phyloP scores from a whole-genome alignment of 2,329 filamentous ascomycete species.

The Chaetomiaceae sp. region DNA sequence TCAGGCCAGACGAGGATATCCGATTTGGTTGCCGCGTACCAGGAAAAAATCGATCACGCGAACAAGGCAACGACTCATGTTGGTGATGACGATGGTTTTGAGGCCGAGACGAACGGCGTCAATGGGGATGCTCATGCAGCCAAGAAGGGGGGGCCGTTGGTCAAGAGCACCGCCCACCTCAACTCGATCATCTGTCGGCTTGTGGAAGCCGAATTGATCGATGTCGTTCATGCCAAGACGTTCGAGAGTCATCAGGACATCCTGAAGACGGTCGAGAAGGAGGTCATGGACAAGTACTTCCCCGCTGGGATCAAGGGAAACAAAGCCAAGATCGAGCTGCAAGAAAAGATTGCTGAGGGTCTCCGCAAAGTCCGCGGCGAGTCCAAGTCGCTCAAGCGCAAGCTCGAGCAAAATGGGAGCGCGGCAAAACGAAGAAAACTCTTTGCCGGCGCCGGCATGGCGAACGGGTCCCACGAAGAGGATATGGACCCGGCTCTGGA shows the following conservation, averaged over 20 bases:
- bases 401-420: conserved; percentile 41
- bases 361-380: conserved; percentile 52
- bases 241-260: conserved; percentile 59
- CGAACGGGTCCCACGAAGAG: conserved; percentile 39
- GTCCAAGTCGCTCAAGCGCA: conserved; percentile 46
- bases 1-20: conserved; percentile 71
- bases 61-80: conserved; percentile 16
- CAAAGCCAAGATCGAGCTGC: conserved; percentile 62
- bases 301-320: conserved; percentile 52
- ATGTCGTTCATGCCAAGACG: conserved; percentile 54
- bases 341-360: conserved; percentile 49
- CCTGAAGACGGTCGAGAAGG: conserved; percentile 56
- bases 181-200: conserved; percentile 49
- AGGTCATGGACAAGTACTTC: conserved; percentile 52
- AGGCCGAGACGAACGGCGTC: conserved; percentile 30
- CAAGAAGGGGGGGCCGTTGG: conserved; percentile 33
- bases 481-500: conserved; percentile 42
- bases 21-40: conserved; percentile 63
- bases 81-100: conserved; percentile 25
- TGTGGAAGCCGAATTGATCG: conserved; percentile 62
- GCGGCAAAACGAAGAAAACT: conserved; percentile 52
- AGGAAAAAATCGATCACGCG: conserved; percentile 30
- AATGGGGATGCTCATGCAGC: conserved; percentile 31
- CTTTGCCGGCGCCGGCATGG: conserved; percentile 39
- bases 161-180: conserved; percentile 44